Evolutionary conservation across 352 stramenopile species (phyloP).

Genomic region (Phytophthora colocasiae): DNA sequence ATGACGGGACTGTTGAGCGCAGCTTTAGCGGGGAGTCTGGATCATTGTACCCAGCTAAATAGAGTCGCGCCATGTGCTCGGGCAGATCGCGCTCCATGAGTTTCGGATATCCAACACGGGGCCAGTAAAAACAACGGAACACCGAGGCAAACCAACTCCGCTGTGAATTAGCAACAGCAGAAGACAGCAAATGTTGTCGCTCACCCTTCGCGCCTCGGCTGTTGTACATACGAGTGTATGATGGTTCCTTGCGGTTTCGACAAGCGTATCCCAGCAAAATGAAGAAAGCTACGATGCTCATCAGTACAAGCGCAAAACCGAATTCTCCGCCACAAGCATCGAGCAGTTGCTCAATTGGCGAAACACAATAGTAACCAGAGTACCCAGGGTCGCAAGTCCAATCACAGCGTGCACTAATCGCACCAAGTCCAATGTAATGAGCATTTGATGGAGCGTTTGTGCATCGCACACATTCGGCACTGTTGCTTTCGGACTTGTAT

Average conservation of each 20-base stretch:
- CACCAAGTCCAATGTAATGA: conserved; percentile 64
- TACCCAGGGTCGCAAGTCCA: conserved; percentile 85
- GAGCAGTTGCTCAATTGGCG: conserved; percentile 77
- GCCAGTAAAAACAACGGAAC: conserved; percentile 77
- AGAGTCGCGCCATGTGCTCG: conserved; percentile 84
- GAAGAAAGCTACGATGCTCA: conserved; percentile 74
- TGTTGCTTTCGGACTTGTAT: conserved; percentile 85
- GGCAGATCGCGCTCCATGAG: conserved; percentile 80
- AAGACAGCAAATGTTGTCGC: conserved; percentile 70
- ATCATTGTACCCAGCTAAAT: conserved; percentile 74
- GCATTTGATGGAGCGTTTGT: conserved; percentile 71
- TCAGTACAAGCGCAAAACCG: conserved; percentile 69
- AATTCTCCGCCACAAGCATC: conserved; percentile 80
- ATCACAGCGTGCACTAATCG: conserved; percentile 58
- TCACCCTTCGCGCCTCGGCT: conserved; percentile 56
- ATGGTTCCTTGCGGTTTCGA: conserved; percentile 72
- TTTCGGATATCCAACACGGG: conserved; percentile 78
- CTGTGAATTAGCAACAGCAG: conserved; percentile 63
- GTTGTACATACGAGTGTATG: conserved; percentile 63
- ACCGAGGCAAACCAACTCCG: conserved; percentile 62
- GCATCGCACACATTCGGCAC: conserved; percentile 71
- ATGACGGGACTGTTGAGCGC: conserved; percentile 58
- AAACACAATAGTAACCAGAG: conserved; percentile 75
- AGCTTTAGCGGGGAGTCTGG: conserved; percentile 66
- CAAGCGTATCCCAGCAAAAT: conserved; percentile 80